Evolutionary conservation across 2,329 filamentous ascomycete genomes (phyloP).

Genomic region (Paradendryphiella salina): DNA sequence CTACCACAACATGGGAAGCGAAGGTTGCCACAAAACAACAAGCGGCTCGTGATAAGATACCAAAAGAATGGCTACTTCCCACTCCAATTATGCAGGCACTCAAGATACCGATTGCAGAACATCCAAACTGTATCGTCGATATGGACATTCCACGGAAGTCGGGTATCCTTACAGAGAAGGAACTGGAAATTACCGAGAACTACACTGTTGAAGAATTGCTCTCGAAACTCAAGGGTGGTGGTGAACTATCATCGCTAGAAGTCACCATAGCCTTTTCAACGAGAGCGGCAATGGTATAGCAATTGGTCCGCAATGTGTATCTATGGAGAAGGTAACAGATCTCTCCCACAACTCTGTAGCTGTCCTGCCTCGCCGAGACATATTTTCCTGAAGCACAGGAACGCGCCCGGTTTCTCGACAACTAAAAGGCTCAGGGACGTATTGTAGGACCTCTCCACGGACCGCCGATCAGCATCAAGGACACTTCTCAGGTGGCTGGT

Average conservation of each 20-base stretch:
- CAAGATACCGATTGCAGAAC: not conserved
- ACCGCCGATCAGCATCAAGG: conserved; percentile 66
- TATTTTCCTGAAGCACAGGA: conserved; percentile 57
- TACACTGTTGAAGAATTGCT: conserved; percentile 44
- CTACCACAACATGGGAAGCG: conserved; percentile 1
- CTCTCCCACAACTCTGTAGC: conserved; percentile 41
- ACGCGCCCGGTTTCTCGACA: conserved; percentile 55
- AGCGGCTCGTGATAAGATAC: conserved; percentile 34
- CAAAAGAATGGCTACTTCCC: conserved; percentile 48
- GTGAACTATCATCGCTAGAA: conserved; percentile 53
- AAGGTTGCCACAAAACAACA: conserved; percentile 3
- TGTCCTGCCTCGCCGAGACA: conserved; percentile 61
- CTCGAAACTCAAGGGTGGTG: conserved; percentile 34
- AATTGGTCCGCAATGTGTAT: conserved; percentile 47
- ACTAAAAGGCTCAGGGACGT: conserved; percentile 50
- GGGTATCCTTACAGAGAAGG: conserved; percentile 58
- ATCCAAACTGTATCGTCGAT: conserved; percentile 15
- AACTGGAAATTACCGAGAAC: conserved; percentile 52
- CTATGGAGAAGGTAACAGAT: not conserved
- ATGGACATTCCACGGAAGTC: conserved; percentile 56
- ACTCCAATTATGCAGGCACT: conserved; percentile 4
- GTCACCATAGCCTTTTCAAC: conserved; percentile 58
- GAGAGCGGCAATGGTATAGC: conserved; percentile 55
- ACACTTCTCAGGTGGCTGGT: conserved; percentile 64
- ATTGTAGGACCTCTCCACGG: conserved; percentile 66